Conservation (phyloP, 495 filamentous ascomycete species). For the Stereocaulon alpinum region DNA sequence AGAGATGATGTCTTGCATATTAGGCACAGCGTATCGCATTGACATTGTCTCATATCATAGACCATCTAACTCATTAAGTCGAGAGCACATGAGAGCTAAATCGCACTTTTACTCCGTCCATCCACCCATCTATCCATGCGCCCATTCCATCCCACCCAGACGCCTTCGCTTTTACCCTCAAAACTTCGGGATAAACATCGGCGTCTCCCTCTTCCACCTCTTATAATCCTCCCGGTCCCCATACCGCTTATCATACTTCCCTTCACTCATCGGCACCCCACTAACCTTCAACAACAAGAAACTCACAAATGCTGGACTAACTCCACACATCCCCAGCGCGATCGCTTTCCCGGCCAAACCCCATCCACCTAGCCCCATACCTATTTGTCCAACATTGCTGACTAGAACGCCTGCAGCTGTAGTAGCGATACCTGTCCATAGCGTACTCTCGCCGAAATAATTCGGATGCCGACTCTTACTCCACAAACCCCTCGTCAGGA, state of each 20-base stretch:
- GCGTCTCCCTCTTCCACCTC: slow-evolving; percentile 55
- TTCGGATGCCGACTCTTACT: slow-evolving; percentile 51
- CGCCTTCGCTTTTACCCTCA: neutral
- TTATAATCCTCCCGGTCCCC: slow-evolving; percentile 54
- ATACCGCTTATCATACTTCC: slow-evolving; percentile 54
- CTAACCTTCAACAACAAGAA: slow-evolving; percentile 51
- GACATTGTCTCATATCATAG: neutral
- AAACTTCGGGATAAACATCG: slow-evolving; percentile 53
- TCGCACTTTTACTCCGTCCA: no score
- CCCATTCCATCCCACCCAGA: neutral
- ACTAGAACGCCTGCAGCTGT: slow-evolving; percentile 40
- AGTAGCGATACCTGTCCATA: slow-evolving; percentile 54
- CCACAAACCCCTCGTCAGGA: slow-evolving; percentile 51
- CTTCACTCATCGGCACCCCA: slow-evolving; percentile 51
- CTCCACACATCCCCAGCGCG: slow-evolving; percentile 37
- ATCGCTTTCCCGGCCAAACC: slow-evolving; percentile 27
- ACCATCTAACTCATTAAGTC: neutral
- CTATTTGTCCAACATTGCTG: slow-evolving; percentile 31
- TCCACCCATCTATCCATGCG: neutral
- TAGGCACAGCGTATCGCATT: neutral
- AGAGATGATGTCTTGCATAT: neutral
- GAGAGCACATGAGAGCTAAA: no score
- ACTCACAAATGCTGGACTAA: slow-evolving; percentile 52
- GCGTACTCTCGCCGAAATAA: slow-evolving; percentile 54
- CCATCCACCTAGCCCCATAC: slow-evolving; percentile 40